Conservation (phyloP, 768 basidiomycete genomes). For the Xerocomellus intermedius region DNA sequence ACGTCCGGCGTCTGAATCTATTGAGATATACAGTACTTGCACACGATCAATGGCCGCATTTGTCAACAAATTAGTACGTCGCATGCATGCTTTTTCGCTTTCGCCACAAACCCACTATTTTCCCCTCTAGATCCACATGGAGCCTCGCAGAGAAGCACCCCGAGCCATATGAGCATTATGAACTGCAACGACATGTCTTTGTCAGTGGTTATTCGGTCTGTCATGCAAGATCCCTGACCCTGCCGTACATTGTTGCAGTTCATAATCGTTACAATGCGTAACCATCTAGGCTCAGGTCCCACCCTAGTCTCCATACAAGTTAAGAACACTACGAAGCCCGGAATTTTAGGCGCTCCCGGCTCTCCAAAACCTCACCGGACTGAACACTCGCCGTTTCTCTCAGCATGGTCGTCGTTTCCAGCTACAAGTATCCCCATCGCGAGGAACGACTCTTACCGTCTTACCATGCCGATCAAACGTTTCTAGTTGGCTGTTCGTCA, state of each 20-base stretch:
- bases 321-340: not conserved
- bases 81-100: not conserved
- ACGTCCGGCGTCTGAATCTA: conserved; percentile 1
- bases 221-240: not conserved
- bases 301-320: not conserved
- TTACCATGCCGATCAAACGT: conserved; percentile 26
- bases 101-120: not conserved
- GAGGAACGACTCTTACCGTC: conserved; percentile 4
- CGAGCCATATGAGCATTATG: not conserved
- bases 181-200: conserved; percentile 1
- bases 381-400: not conserved
- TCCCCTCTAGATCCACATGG: not conserved
- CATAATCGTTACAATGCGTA: conserved; percentile 2
- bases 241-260: conserved; percentile 12
- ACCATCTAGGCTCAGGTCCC: not conserved
- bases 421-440: not conserved
- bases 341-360: not conserved
- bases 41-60: not conserved
- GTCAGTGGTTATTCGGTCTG: not conserved
- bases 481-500: conserved; percentile 19
- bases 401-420: not conserved
- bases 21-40: not conserved
- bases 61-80: conserved; percentile 2
- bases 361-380: not conserved
- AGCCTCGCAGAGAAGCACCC: not conserved